These are phyloP conservation scores for Piper betle DNA, from an alignment of 164 flowering plant species.

Conservation along the genomic window DNA sequence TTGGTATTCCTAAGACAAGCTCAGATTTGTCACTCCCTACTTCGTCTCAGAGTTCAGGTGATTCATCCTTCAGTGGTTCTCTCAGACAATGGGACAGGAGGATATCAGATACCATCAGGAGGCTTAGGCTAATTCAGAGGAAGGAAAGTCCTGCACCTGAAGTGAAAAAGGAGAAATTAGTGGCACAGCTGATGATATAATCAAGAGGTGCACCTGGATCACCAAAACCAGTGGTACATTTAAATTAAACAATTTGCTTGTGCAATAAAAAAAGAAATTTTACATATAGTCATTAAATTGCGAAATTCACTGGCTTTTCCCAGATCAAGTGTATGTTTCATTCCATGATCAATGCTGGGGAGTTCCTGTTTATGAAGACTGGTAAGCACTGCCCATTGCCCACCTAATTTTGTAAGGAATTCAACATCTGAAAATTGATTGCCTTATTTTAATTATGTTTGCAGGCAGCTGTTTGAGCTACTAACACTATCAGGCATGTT, in stretches of 20 bases:
- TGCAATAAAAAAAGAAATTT: too few species aligned
- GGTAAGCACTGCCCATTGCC: constrained; percentile 26
- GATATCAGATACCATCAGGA: not conserved
- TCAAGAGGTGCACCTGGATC: constrained; percentile 80
- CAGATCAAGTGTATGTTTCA: constrained; percentile 59
- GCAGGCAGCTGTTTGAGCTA: constrained; percentile 77
- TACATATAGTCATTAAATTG: too few species aligned
- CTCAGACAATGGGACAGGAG: constrained; percentile 8
- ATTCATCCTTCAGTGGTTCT: constrained; percentile 40
- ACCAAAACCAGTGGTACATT: constrained; percentile 67
- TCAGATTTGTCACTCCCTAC: constrained; percentile 58
- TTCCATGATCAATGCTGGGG: constrained; percentile 93
- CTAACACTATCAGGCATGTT: constrained; percentile 76
- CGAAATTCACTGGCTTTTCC: not conserved
- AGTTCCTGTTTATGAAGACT: constrained; percentile 78
- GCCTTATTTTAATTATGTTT: not conserved
- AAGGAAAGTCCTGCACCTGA: constrained; percentile 1
- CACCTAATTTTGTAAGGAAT: not conserved
- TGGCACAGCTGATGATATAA: constrained; percentile 19
- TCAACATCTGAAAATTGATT: not conserved
- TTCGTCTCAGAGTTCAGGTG: constrained; percentile 43
- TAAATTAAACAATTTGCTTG: not conserved
- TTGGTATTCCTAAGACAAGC: constrained; percentile 40
- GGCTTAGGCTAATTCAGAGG: constrained; percentile 5
- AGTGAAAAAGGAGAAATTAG: constrained; percentile 1